phyloP scores from a whole-genome alignment of 805 yeast species.

The Candida maris region DNA sequence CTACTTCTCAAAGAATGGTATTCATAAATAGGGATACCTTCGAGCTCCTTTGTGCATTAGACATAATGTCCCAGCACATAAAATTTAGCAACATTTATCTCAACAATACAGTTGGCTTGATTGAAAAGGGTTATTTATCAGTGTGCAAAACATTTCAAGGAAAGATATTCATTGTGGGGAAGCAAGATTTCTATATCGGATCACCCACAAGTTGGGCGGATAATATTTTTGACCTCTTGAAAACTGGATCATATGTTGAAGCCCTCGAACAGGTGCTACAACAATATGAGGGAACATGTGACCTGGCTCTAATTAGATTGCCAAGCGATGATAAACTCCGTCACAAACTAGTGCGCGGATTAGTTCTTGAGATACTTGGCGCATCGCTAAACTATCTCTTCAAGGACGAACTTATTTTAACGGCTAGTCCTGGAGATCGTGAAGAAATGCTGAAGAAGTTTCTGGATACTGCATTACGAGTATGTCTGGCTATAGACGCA shows the following conservation, averaged over 20 bases:
- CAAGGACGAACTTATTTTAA: constrained; percentile 16
- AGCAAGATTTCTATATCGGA: constrained; percentile 53
- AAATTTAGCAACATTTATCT: constrained; percentile 10
- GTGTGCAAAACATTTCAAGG: constrained; percentile 40
- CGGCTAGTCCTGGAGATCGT: constrained; percentile 3
- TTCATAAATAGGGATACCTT: constrained; percentile 40
- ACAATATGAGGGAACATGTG: constrained; percentile 49
- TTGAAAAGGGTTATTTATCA: constrained; percentile 20
- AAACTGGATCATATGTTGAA: constrained; percentile 43
- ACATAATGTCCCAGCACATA: constrained; percentile 39
- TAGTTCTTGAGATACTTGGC: constrained; percentile 54
- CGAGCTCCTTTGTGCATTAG: constrained; percentile 33
- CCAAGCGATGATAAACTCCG: constrained; percentile 46
- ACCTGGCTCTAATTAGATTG: constrained; percentile 51
- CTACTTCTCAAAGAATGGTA: constrained; percentile 43
- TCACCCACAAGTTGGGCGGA: constrained; percentile 70
- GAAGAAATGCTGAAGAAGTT: constrained; percentile 28
- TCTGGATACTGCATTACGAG: constrained; percentile 37
- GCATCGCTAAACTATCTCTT: constrained; percentile 48
- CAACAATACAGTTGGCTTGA: constrained; percentile 12
- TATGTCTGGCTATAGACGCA: constrained; percentile 36
- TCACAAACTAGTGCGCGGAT: constrained; percentile 46
- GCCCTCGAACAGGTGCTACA: constrained; percentile 56
- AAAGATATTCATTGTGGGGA: constrained; percentile 50
- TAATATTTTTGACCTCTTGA: constrained; percentile 44